A percentile compares a stretch with the other conserved stretches of the same genome.
These are phyloP conservation scores for Chrysoporthe cubensis DNA, from an alignment of 2,329 filamentous ascomycete species.

Conservation along the genomic window DNA sequence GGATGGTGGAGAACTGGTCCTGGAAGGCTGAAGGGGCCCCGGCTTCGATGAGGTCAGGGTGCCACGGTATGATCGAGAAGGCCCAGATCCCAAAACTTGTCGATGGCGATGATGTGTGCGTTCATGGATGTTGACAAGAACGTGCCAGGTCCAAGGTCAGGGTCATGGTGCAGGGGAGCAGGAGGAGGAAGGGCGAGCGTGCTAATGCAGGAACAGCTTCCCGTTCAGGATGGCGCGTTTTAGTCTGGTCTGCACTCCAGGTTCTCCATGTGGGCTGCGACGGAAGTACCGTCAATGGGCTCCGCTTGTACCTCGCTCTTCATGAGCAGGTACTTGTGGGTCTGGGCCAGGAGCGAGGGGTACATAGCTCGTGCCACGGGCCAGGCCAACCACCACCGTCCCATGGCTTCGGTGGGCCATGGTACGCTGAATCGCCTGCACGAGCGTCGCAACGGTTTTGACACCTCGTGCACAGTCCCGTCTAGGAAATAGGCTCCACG, in stretches of 20 bases:
- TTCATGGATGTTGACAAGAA: neutral
- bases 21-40: neutral
- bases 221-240: conserved; percentile 24
- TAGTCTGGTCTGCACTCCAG: conserved; percentile 27
- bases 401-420: neutral
- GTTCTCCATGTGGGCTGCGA: conserved; percentile 26
- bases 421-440: neutral
- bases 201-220: conserved; percentile 30
- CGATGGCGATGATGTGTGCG: neutral
- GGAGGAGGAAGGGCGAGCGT: conserved; percentile 2
- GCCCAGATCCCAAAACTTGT: neutral
- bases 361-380: conserved; percentile 9
- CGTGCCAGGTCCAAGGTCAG: neutral
- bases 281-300: conserved; percentile 17
- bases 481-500: conserved; percentile 2
- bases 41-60: conserved; percentile 10
- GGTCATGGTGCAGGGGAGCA: conserved; percentile 5
- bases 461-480: conserved; percentile 3
- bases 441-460: conserved; percentile 13
- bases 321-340: conserved; percentile 25
- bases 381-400: too few species aligned
- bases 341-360: conserved; percentile 16
- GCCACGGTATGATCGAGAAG: conserved; percentile 1
- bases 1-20: neutral
- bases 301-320: conserved; percentile 23